phyloP scores from a whole-genome alignment of 2,329 filamentous ascomycete genomes.

The Penicillium sp. region DNA sequence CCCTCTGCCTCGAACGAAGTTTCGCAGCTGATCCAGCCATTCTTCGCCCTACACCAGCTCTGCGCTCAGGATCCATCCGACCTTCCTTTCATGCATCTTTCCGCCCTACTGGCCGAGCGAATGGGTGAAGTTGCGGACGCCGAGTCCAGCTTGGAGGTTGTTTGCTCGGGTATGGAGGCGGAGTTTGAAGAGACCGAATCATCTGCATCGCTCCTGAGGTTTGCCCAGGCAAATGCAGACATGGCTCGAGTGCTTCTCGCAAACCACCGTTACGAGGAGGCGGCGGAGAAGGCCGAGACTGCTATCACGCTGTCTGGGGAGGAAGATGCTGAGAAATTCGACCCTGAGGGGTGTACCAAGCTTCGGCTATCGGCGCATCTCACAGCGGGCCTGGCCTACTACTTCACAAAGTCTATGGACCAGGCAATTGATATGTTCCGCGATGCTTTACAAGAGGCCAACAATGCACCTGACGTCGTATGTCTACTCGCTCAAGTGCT shows the following conservation, averaged over 20 bases:
- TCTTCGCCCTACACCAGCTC: conserved; percentile 86
- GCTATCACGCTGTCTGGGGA: conserved; percentile 79
- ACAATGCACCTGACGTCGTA: conserved; percentile 76
- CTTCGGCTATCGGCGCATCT: conserved; percentile 82
- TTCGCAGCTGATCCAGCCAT: conserved; percentile 73
- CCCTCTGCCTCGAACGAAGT: conserved; percentile 58
- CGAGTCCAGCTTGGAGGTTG: conserved; percentile 63
- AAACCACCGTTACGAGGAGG: conserved; percentile 64
- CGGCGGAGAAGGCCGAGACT: conserved; percentile 78
- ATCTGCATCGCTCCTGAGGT: conserved; percentile 69
- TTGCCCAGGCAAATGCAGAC: conserved; percentile 83
- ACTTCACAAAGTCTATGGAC: conserved; percentile 67
- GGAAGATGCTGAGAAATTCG: conserved; percentile 66
- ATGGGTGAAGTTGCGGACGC: conserved; percentile 69
- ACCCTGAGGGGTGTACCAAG: conserved; percentile 65
- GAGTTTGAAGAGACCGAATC: conserved; percentile 87
- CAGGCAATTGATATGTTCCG: conserved; percentile 79
- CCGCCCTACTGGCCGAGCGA: conserved; percentile 79
- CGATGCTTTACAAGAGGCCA: conserved; percentile 74
- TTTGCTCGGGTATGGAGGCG: conserved; percentile 73
- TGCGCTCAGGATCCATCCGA: conserved; percentile 71
- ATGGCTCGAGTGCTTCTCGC: conserved; percentile 83
- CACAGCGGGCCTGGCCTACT: conserved; percentile 81
- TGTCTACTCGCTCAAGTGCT: conserved; percentile 88
- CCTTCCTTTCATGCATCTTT: conserved; percentile 74